Evolutionary conservation across 1,284 basidiomycete species (phyloP).

Genomic region (Tylopilus orsonianus): DNA sequence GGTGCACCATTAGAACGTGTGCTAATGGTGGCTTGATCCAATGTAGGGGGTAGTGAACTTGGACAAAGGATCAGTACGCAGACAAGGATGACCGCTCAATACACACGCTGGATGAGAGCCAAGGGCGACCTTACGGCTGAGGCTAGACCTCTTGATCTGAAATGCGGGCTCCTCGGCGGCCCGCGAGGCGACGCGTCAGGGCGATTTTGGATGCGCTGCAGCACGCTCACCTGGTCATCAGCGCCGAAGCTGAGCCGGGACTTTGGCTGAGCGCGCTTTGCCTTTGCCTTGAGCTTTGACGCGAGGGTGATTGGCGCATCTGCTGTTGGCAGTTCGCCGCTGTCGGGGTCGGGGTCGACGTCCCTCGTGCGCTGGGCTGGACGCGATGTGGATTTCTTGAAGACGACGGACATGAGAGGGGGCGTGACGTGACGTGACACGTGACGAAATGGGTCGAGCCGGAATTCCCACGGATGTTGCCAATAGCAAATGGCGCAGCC

Average conservation of each 20-base stretch:
- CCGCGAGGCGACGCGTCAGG: constrained; percentile 35
- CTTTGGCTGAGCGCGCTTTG: constrained; percentile 61
- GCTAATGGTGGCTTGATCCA: constrained; percentile 56
- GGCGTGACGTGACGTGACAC: constrained; percentile 32
- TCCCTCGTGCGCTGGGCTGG: constrained; percentile 49
- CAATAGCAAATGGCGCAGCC: constrained; percentile 22
- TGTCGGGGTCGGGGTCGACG: constrained; percentile 38
- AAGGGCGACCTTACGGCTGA: constrained; percentile 64
- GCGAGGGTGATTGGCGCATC: constrained; percentile 59
- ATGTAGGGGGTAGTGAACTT: constrained; percentile 39
- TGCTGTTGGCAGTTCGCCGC: constrained; percentile 21
- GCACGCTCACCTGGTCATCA: constrained; percentile 66
- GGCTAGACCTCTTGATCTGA: constrained; percentile 73
- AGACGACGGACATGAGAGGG: constrained; percentile 37
- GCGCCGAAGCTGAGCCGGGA: constrained; percentile 80
- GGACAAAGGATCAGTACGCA: constrained; percentile 10
- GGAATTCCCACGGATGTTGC: constrained; percentile 49
- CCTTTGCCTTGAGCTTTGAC: constrained; percentile 67
- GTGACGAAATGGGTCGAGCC: constrained; percentile 30
- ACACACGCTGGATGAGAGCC: constrained; percentile 51
- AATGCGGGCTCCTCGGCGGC: constrained; percentile 62
- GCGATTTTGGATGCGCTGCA: constrained; percentile 20
- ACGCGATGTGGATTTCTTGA: constrained; percentile 62
- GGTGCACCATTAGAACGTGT: constrained; percentile 46
- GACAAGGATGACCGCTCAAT: constrained; percentile 22